Evolutionary conservation across 2,329 filamentous ascomycete species (phyloP).

Genomic region (Fusarium sp.): DNA sequence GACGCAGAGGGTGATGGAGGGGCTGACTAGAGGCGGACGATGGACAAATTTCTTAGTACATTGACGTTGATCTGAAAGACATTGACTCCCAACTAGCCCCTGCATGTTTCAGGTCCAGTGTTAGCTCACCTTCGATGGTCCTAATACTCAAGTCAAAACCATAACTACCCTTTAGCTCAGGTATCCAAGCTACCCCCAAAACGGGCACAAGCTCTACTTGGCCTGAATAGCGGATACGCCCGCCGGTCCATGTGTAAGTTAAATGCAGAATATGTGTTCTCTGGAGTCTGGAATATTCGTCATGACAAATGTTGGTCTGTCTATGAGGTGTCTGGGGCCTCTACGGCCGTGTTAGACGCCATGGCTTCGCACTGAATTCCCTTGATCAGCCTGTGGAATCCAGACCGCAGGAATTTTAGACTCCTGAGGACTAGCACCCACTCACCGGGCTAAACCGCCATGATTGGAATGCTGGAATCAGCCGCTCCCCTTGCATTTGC

Average conservation of each 20-base stretch:
- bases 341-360: background rate
- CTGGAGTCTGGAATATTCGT: too few relatives aligned
- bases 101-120: conserved; percentile 1
- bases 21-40: conserved; percentile 18
- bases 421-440: conserved; percentile 8
- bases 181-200: background rate
- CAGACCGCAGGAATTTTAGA: conserved; percentile 25
- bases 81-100: conserved; percentile 13
- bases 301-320: too few relatives aligned
- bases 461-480: conserved; percentile 37
- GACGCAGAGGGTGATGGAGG: conserved; percentile 39
- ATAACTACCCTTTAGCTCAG: background rate
- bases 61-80: conserved; percentile 8
- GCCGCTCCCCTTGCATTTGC: conserved; percentile 24
- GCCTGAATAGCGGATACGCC: too few relatives aligned
- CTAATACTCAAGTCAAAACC: background rate
- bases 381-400: conserved; percentile 42
- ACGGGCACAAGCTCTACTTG: background rate
- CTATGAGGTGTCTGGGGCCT: background rate
- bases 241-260: too few relatives aligned
- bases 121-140: conserved; percentile 1
- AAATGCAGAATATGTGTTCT: too few relatives aligned
- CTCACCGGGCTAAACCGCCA: conserved; percentile 6
- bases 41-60: conserved; percentile 8
- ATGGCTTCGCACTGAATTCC: conserved; percentile 14